These are phyloP conservation scores for Aspergillus sergii DNA, from an alignment of 2,329 filamentous ascomycete species.

Conservation along the genomic window DNA sequence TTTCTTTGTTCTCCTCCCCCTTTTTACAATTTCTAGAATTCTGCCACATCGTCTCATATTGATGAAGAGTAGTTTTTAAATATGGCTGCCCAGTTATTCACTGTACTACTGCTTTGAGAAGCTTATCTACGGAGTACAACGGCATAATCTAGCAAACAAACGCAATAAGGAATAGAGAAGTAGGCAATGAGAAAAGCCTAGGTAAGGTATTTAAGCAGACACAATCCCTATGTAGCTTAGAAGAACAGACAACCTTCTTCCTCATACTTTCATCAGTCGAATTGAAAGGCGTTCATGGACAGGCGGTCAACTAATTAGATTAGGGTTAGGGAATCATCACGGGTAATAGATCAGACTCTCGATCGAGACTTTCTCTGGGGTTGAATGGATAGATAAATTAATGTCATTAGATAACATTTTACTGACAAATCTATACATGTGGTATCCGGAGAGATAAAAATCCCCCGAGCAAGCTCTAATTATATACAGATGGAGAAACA, in stretches of 20 bases:
- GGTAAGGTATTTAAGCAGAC: no score
- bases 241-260: no score
- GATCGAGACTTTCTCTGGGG: background rate
- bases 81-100: no score
- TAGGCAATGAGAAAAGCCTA: no score
- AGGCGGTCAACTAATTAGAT: background rate
- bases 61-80: no score
- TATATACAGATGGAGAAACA: conserved; percentile 15
- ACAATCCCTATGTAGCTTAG: no score
- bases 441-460: conserved; percentile 8
- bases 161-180: no score
- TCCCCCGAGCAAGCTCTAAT: conserved; percentile 10
- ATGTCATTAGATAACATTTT: background rate
- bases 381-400: background rate
- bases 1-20: background rate
- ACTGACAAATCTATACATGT: conserved; percentile 14
- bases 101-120: no score
- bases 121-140: no score
- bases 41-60: no score
- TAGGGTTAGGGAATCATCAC: background rate
- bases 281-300: background rate
- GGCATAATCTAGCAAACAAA: no score
- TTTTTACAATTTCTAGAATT: background rate
- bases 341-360: background rate
- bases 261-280: no score